Conservation (phyloP, 352 stramenopile genomes). For the Pythium chondricola region DNA sequence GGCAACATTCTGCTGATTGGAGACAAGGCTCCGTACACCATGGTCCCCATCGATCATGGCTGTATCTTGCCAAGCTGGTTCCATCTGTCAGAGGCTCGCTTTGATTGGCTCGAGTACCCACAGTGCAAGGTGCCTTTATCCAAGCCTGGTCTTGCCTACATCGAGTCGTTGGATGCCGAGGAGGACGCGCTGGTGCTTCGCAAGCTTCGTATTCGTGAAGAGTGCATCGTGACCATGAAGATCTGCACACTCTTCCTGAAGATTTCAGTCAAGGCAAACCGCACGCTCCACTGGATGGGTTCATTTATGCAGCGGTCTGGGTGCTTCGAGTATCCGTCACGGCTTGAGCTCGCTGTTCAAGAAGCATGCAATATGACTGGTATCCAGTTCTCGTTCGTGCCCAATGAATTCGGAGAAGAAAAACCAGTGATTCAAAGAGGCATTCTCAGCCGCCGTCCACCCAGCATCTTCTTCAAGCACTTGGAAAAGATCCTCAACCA, state of each 20-base stretch:
- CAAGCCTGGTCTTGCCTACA: conserved; percentile 34
- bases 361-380: conserved; percentile 31
- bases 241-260: conserved; percentile 75
- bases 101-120: conserved; percentile 79
- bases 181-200: conserved; percentile 45
- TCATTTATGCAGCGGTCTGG: conserved; percentile 59
- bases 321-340: conserved; percentile 62
- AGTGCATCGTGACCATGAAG: conserved; percentile 65
- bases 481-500: conserved; percentile 29
- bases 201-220: conserved; percentile 54
- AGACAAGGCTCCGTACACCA: conserved; percentile 70
- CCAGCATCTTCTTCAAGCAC: conserved; percentile 48
- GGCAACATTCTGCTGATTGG: conserved; percentile 78
- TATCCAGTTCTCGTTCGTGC: conserved; percentile 50
- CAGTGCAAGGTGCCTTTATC: conserved; percentile 61
- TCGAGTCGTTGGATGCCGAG: conserved; percentile 42
- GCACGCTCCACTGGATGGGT: conserved; percentile 60
- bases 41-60: conserved; percentile 72
- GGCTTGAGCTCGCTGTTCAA: conserved; percentile 42
- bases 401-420: conserved; percentile 55
- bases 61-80: conserved; percentile 80
- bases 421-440: conserved; percentile 42
- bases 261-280: conserved; percentile 34
- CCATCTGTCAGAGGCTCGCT: conserved; percentile 67
- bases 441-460: conserved; percentile 60